Evolutionary conservation across 129 eudicot genomes (phyloP), one percentile per base, ranked within the genome.

Genomic region (Solidago caesia): DNA sequence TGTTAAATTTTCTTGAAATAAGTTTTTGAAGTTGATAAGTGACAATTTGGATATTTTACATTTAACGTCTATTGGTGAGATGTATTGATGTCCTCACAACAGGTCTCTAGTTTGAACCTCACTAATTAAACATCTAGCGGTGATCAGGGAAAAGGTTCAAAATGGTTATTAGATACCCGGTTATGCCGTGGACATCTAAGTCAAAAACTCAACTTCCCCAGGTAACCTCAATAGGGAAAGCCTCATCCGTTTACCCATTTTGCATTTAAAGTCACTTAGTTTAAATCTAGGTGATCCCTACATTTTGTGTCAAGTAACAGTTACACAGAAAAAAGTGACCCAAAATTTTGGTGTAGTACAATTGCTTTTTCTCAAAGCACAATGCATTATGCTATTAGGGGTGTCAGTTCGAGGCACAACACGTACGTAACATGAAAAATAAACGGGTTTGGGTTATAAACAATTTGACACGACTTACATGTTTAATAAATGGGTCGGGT

Each of bases 261-360:
- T 51, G 15, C 16, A 6, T 13, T 33, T 33, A 33, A 33, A 33
- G 2, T 3, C 39, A 1, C 0, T 33, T 33, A 33, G 39, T 70
- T 59, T 11, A 10, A 46, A 59, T 12, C 33, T 13, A 77, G 27
- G 10, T 11, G 81, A 69, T 69, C 64, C 53, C 70, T 25, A 77
- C 68, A n/a, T 44, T 33, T 33, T 33, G 39, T 33, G 39, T 33
- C 39, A 33, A 33, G 39, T 33, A 33, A 0, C 39, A 33, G 39
- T 1, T 33, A 1, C 3, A 33, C 39, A 1, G 39, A 33, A 33
- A 33, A 33, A 33, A 33, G 39, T 33, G 39, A 33, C 39, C 39
- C 39, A 33, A 33, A 21, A 21, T 21, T 53, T 26, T 16, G 14
- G 46, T 66, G 21, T 27, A 25, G 4, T 47, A 51, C 45, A 51